Evolutionary conservation across 2,329 filamentous ascomycete genomes (phyloP).

Genomic region (Fusarium agapanthi): DNA sequence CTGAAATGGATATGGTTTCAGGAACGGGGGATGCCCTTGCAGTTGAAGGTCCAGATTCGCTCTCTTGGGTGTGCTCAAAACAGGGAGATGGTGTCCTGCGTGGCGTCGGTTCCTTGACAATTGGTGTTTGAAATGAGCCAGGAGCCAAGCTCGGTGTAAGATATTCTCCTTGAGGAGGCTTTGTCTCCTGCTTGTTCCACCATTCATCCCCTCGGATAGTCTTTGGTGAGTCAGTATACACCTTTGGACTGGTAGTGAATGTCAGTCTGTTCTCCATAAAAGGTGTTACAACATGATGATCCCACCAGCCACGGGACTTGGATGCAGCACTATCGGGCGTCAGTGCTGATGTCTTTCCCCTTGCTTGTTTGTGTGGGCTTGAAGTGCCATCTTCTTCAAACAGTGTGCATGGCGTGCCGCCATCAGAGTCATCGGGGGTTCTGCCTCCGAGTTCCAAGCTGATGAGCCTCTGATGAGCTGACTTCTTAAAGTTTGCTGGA

Average conservation of each 20-base stretch:
- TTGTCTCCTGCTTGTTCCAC: slow-evolving; percentile 46
- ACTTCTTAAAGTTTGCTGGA: slow-evolving; percentile 54
- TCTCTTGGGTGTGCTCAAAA: slow-evolving; percentile 13
- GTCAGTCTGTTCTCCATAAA: slow-evolving; percentile 62
- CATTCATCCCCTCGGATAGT: slow-evolving; percentile 47
- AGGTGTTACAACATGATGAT: slow-evolving; percentile 76
- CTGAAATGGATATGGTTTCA: slow-evolving; percentile 33
- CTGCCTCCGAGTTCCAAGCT: slow-evolving; percentile 46
- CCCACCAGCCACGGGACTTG: slow-evolving; percentile 79
- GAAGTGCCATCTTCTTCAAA: slow-evolving; percentile 74
- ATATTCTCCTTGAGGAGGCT: slow-evolving; percentile 23
- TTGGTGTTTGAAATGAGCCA: slow-evolving; percentile 44
- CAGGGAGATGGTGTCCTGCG: slow-evolving; percentile 46
- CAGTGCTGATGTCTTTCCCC: slow-evolving; percentile 49
- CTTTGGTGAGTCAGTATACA: slow-evolving; percentile 45
- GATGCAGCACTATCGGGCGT: slow-evolving; percentile 62
- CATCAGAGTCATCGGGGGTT: slow-evolving; percentile 58
- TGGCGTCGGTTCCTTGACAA: slow-evolving; percentile 50
- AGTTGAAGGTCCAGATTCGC: slow-evolving; percentile 32
- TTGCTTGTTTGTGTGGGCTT: slow-evolving; percentile 51
- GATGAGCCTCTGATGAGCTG: slow-evolving; percentile 47
- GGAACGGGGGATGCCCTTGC: slow-evolving; percentile 23
- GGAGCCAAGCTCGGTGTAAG: slow-evolving; percentile 26
- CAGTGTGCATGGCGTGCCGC: slow-evolving; percentile 68
- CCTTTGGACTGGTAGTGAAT: slow-evolving; percentile 51